Base-by-base conservation (phyloP, 805 yeast genomes). In the Torulaspora franciscae region DNA sequence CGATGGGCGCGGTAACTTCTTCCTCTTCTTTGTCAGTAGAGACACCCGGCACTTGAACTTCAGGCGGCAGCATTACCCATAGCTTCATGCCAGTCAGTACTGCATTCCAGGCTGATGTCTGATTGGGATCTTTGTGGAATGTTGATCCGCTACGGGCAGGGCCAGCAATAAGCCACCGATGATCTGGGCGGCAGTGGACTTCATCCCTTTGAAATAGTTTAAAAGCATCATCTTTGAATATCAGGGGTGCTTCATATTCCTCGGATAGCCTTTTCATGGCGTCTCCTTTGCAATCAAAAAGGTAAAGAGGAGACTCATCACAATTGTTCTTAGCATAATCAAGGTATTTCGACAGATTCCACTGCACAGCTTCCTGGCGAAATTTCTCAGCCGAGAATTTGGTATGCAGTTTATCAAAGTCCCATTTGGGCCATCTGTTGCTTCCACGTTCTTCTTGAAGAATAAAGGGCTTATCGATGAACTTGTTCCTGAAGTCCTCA, bases 121-220 rank as follows among this genome's bases (percentile, higher is more conserved):
- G 77, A 60, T 89, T 89, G 6, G 97, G 97, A 58, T 89, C 97
- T 56, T 90, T 89, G 63, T 89, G 97, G 64, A 88, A 89, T 0
- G 95, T 84, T 1, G 95, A 85, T 0, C 96, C 97, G 6, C 88
- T 80, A 39, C 95, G 66, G 15, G 68, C 71, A 2, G 95, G 89
- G 0, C 97, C 97, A 6, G 85, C 74, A 37, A 90, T 90, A 17
- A 89, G 68, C 97, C 97, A 89, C n/a, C 91, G 76, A 61, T 85
- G 83, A 63, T 89, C 96, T 1, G 97, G 97, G 40, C 96, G 70
- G 54, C 85, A 81, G 11, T 66, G 64, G 13, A 59, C 43, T 4
- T 50, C 49, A 11, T 58, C 56, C 0, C 52, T 48, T 54, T 52
- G 62, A 46, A 83, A 75, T n/a, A 79, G 61, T 19, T 71, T 72